phyloP scores from a whole-genome alignment of 768 basidiomycete species.

The Tephrocybe sp. region DNA sequence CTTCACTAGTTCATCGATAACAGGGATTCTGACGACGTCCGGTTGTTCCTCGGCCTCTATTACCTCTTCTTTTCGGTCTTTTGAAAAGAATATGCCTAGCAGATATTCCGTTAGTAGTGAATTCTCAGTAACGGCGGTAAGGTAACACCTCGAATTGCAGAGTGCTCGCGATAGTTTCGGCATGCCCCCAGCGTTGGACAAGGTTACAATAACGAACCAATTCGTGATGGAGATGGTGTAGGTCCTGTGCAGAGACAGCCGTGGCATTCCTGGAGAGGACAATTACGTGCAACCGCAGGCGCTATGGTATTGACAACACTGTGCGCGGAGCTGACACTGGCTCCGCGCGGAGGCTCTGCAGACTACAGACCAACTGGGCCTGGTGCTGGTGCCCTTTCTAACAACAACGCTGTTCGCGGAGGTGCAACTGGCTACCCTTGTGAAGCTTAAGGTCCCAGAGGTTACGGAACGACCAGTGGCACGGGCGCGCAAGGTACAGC shows the following conservation, averaged over 20 bases:
- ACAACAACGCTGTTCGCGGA: too few species aligned
- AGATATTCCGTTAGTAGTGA: too few species aligned
- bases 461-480: not conserved
- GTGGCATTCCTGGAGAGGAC: not conserved
- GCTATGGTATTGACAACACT: not conserved
- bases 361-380: too few species aligned
- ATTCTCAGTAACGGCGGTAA: too few species aligned
- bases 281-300: too few species aligned
- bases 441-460: not conserved
- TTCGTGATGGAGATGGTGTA: not conserved
- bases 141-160: too few species aligned
- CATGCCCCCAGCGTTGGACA: not conserved
- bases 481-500: not conserved
- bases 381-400: too few species aligned
- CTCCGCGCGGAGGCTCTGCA: too few species aligned
- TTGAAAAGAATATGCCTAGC: constrained; percentile 90
- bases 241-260: not conserved
- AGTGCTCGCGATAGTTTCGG: not conserved
- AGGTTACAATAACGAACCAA: not conserved
- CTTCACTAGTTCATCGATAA: constrained; percentile 46
- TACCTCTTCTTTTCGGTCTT: constrained; percentile 88
- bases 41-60: constrained; percentile 88
- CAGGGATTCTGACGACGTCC: constrained; percentile 47
- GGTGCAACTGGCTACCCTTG: not conserved
- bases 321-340: not conserved